A percentile compares a stretch with the other conserved stretches of the same genome.
Conservation (phyloP, 2,329 filamentous ascomycete species). For the Aspergillus oerlinghausenensis region DNA sequence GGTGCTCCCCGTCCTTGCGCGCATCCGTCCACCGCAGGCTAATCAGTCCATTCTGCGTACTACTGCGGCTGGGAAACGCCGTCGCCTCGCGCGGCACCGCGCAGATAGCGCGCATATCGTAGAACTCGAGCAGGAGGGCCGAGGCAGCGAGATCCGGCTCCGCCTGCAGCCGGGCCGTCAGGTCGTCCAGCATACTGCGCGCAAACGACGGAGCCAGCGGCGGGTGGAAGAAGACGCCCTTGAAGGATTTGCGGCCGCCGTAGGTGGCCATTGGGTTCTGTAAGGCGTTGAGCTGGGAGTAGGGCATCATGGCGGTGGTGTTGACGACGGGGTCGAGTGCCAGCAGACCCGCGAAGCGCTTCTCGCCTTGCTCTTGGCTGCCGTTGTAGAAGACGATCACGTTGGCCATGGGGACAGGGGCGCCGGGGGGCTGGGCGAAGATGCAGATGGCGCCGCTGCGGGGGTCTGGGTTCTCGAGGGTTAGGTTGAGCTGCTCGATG, state of each 20-base stretch:
- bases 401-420: constrained; percentile 27
- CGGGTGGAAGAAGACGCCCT: constrained; percentile 43
- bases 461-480: constrained; percentile 54
- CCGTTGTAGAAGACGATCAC: constrained; percentile 37
- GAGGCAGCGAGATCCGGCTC: constrained; percentile 28
- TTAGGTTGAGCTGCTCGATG: constrained; percentile 32
- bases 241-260: constrained; percentile 41
- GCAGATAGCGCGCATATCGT: constrained; percentile 38
- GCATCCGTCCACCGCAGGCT: constrained; percentile 40
- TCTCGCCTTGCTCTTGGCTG: constrained; percentile 30
- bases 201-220: constrained; percentile 36
- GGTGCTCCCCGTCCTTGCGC: constrained; percentile 34
- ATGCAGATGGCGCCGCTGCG: constrained; percentile 43
- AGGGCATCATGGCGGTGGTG: constrained; percentile 39
- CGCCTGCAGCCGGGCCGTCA: constrained; percentile 23
- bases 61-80: constrained; percentile 44
- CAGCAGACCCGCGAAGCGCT: constrained; percentile 35
- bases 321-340: constrained; percentile 36
- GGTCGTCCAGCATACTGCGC: constrained; percentile 26
- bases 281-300: constrained; percentile 38
- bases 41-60: constrained; percentile 43
- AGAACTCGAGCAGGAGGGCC: constrained; percentile 40
- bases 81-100: constrained; percentile 35
- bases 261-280: constrained; percentile 35
- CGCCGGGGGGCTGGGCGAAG: constrained; percentile 26